A percentile compares a stretch with the other conserved stretches of the same genome.
These are phyloP conservation scores for Tuber microsphaerosporum DNA, from an alignment of 495 filamentous ascomycete species.

Conservation along the genomic window DNA sequence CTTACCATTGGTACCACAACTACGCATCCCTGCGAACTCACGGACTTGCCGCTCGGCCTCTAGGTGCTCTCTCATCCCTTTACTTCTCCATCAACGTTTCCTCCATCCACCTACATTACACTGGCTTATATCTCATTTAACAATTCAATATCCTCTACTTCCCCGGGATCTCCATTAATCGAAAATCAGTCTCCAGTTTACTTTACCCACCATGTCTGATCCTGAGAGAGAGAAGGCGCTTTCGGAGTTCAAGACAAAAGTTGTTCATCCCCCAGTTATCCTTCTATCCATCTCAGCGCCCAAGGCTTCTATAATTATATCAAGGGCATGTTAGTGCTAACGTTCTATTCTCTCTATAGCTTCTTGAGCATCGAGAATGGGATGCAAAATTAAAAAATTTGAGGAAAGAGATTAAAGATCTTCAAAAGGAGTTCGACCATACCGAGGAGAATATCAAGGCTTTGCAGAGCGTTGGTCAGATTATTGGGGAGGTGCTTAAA, in stretches of 20 bases:
- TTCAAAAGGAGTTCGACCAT: slow-evolving; percentile 89
- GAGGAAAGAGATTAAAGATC: slow-evolving; percentile 85
- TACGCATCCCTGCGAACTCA: not conserved
- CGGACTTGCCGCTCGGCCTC: not conserved
- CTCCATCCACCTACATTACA: slow-evolving; percentile 6
- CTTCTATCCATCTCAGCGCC: not conserved
- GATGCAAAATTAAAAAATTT: slow-evolving; percentile 91
- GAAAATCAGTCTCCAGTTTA: slow-evolving; percentile 1
- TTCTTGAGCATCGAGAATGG: slow-evolving; percentile 95
- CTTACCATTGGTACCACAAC: not conserved
- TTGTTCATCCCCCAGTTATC: slow-evolving; percentile 5
- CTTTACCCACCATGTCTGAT: slow-evolving; percentile 5
- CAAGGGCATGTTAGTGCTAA: slow-evolving; percentile 10
- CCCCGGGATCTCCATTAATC: not conserved
- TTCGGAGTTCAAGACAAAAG: slow-evolving; percentile 39
- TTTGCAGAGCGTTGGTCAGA: slow-evolving; percentile 96
- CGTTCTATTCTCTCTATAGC: slow-evolving; percentile 48
- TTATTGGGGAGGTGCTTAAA: slow-evolving; percentile 98
- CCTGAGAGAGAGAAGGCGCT: slow-evolving; percentile 37
- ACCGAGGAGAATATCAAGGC: slow-evolving; percentile 99
- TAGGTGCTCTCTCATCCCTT: not conserved
- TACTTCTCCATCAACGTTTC: not conserved
- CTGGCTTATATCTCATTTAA: not conserved
- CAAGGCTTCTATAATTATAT: not conserved
- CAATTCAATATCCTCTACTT: slow-evolving; percentile 4